These are phyloP conservation scores for Arthrobotrys sinensis DNA, from an alignment of 2,329 filamentous ascomycete genomes.

Conservation along the genomic window DNA sequence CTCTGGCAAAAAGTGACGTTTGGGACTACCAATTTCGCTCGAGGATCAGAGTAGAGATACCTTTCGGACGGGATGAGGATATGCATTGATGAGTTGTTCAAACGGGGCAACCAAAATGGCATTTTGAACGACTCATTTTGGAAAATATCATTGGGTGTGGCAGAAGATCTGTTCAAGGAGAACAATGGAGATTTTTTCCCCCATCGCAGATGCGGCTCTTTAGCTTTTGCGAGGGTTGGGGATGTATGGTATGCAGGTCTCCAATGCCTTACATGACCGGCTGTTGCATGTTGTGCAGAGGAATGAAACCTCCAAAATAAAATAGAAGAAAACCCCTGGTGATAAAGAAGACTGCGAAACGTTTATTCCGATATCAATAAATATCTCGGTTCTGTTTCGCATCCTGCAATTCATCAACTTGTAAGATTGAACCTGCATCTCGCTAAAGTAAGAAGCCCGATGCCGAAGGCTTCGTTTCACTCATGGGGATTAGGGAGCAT, in stretches of 20 bases:
- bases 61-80: slow-evolving; percentile 41
- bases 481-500: slow-evolving; percentile 6
- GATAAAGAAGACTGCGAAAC: slow-evolving; percentile 31
- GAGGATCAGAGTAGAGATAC: slow-evolving; percentile 24
- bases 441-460: slow-evolving; percentile 36
- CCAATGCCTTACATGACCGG: slow-evolving; percentile 27
- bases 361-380: slow-evolving; percentile 53
- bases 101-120: slow-evolving; percentile 48
- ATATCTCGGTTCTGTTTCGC: slow-evolving; percentile 59
- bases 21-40: slow-evolving; percentile 46
- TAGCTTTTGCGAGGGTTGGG: background rate
- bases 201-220: slow-evolving; percentile 47
- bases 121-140: slow-evolving; percentile 34
- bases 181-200: background rate
- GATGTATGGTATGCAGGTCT: slow-evolving; percentile 18
- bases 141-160: slow-evolving; percentile 14
- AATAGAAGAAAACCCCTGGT: slow-evolving; percentile 20
- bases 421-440: slow-evolving; percentile 53
- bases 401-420: slow-evolving; percentile 41
- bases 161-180: background rate
- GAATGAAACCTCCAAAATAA: slow-evolving; percentile 3
- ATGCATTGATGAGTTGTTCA: slow-evolving; percentile 61
- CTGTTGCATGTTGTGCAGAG: slow-evolving; percentile 49
- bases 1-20: slow-evolving; percentile 56
- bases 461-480: slow-evolving; percentile 47